These are phyloP conservation scores for Neurospora tetrasperma DNA, from an alignment of 495 filamentous ascomycete species.

Conservation along the genomic window DNA sequence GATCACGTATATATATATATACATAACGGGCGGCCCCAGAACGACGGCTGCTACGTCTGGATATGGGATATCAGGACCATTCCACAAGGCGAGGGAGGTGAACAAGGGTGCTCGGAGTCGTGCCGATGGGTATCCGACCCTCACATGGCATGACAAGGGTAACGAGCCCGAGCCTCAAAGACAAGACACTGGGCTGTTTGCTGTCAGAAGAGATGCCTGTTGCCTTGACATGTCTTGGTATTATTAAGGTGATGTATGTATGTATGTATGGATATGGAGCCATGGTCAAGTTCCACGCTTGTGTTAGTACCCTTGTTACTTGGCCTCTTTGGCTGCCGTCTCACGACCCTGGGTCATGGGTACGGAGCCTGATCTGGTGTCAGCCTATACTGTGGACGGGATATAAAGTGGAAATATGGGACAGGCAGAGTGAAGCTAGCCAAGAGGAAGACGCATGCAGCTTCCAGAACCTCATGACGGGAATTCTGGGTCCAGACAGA, in stretches of 20 bases:
- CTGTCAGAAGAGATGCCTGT: neutral
- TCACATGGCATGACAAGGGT: neutral
- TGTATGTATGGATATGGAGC: neutral
- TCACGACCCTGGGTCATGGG: neutral
- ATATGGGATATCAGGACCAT: neutral
- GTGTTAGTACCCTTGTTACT: neutral
- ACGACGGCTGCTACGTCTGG: neutral
- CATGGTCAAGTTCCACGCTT: neutral
- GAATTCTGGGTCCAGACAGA: neutral
- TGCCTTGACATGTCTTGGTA: neutral
- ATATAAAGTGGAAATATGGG: neutral
- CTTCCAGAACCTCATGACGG: neutral
- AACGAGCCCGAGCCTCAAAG: neutral
- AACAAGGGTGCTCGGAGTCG: neutral
- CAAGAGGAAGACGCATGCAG: neutral
- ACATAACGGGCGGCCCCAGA: neutral
- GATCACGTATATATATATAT: neutral
- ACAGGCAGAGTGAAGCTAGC: neutral
- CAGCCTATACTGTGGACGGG: neutral
- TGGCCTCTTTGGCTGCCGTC: neutral
- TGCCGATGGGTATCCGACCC: neutral
- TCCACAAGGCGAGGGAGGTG: neutral
- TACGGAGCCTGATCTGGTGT: neutral
- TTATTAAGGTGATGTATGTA: neutral
- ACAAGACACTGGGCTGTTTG: neutral